Evolutionary conservation across 257 asterid genomes (phyloP), one percentile per base, ranked within the genome.

Genomic region (Rubia yunnanensis): DNA sequence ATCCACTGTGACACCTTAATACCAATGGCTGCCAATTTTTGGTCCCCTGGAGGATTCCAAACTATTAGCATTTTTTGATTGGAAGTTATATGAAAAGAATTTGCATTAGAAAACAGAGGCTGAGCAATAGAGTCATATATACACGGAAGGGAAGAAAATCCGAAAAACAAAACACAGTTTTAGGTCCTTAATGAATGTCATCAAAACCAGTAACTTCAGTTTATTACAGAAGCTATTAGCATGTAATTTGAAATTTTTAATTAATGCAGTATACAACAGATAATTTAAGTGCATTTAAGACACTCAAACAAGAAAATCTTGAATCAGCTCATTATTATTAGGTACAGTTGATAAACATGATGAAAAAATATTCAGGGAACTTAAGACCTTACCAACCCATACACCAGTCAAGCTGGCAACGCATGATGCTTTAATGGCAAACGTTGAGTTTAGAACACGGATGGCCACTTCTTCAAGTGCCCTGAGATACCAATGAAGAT

Each of bases 381-480:
- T 49, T 52, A 5, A 57, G 68, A 69, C 91, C 20, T 44, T 90
- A 90, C 99, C 96, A 70, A 88, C 81, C 97, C 99, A 90, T 73
- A 94, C 99, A 69, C 99, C 96, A 44, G 99, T 90, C 68, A 90
- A 80, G 72, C 95, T 97, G 38, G 83, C 81, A 36, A 83, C 38
- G 17, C 95, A 83, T 23, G 97, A 80, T 74, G 97, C 92, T 73
- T 77, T 80, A 62, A 94, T 78, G 61, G 72, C 67, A 78, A 94
- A 94, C 24, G 90, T 66, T 6, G 88, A 77, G 31, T 80, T 81
- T n/a, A 94, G 92, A 67, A 81, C 94, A 3, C 95, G 92, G 18
- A 94, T 84, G 30, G 86, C 87, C 75, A 94, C 97, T 80, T 94
- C 97, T 73, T 94, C 99, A 59, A 94, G 99, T 57, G 90, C 81